Base-by-base conservation (phyloP, 2,329 filamentous ascomycete species). In the Colletotrichum orbiculare region DNA sequence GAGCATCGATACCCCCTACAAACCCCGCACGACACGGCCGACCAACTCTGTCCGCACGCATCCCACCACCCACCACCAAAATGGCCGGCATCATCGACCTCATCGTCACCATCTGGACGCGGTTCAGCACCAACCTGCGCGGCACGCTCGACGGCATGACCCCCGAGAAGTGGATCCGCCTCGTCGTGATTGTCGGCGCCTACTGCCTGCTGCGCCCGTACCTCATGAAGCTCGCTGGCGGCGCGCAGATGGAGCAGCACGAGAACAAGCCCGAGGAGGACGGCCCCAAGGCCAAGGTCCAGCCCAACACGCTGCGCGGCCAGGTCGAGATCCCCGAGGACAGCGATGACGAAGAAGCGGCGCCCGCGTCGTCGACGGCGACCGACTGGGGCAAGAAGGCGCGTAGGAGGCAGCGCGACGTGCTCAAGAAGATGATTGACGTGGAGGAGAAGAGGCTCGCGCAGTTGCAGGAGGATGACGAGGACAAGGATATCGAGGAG, bases 131-230 rank as follows among this genome's bases (percentile, higher is more conserved):
- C 75, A 89, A 89, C 73, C 58, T 88, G 15, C 72, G 76, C 58
- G 72, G 78, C 38, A 80, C 83, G 33, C 81, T 89, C 68, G 76
- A 77, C 67, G 79, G 77, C 67, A 83, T 89, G 81, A 79, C 82
- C 1, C 71, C 75, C 10, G 78, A 87, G 69, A 79, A 83, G 46
- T 88, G 84, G 82, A 83, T 96, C 71, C 91, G 92, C 52, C 83
- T 96, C 63, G 78, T 93, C 69, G 83, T 88, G 69, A 85, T 93
- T 67, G 85, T 93, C 17, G 87, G 92, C 71, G 89, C 87, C 60
- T 96, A 95, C 80, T 74, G 89, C 68, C 84, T 96, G 56, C 72
- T 93, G 33, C 88, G 93, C 1, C 92, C 92, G 0, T 93, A 93
- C 75, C 76, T 94, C 55, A 83, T 94, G 72, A 90, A 90, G 73